Base-by-base conservation (phyloP, 2,329 filamentous ascomycete genomes). In the Aureobasidium sp. region DNA sequence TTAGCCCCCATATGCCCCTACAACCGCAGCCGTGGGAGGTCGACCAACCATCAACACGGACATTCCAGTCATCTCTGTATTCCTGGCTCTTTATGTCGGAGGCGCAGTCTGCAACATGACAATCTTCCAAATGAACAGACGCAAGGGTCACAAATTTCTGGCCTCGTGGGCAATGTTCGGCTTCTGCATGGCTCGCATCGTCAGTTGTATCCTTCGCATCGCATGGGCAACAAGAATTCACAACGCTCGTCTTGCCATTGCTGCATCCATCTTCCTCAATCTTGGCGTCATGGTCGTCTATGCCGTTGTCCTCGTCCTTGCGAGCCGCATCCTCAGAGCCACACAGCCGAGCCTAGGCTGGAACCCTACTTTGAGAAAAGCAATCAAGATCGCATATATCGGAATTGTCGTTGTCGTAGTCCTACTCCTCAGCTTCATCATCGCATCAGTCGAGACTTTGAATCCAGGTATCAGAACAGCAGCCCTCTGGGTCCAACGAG, bases 141-240 rank as follows among this genome's bases (percentile, higher is more conserved):
- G 71, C 38, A 70, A 72, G 60, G 74, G 74, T 1, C 79, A 83
- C 69, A 81, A 80, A 29, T 84, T 84, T 62, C 47, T 82, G 10
- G 71, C 81, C 62, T 79, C 74, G 40, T 67, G 71, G 18, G 70
- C 80, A 64, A 71, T 83, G 3, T 82, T 82, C 55, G 74, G 75
- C 3, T 83, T 84, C 71, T 81, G 78, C 69, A 80, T 82, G 74
- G 75, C 80, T 13, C 75, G 82, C 27, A 73, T 81, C 18, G 58
- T 77, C 15, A 82, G 81, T 7, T 78, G 74, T 48, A 73, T 74
- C 31, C 70, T 84, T 13, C 69, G 75, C 8, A 75, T 77, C 36
- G 74, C 64, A n/a, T 72, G 71, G 69, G 71, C 75, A 6, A 68
- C 67, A 5, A 68, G 74, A 7, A 76, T 75, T 2, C 67, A 68